Percentiles rank a stretch among this genome's conserved stretches.
Conservation (phyloP, 1,284 basidiomycete species). For the Fistulina hepatica region DNA sequence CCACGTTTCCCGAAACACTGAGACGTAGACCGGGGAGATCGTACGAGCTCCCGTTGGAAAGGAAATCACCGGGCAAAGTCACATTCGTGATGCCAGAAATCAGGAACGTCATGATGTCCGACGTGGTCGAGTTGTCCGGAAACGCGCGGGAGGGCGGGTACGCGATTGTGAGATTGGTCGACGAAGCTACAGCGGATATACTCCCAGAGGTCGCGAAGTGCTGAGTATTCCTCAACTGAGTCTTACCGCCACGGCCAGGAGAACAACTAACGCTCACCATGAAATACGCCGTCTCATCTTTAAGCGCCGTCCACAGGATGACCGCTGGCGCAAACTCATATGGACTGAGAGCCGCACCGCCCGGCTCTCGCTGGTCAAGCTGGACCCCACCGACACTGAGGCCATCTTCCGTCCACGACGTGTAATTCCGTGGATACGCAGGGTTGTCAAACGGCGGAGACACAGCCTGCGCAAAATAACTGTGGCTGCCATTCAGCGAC, state of each 20-base stretch:
- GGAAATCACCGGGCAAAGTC: conserved; percentile 14
- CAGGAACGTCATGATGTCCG: conserved; percentile 19
- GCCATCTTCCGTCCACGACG: conserved; percentile 19
- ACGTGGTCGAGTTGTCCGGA: conserved; percentile 12
- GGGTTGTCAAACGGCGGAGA: conserved; percentile 22
- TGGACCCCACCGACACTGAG: conserved; percentile 22
- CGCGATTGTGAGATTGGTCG: conserved; percentile 17
- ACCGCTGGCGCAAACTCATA: conserved; percentile 17
- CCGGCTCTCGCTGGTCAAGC: conserved; percentile 19
- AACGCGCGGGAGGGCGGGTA: conserved; percentile 21
- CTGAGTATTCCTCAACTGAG: conserved; percentile 10
- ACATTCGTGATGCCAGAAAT: conserved; percentile 16
- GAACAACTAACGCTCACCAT: conserved; percentile 5
- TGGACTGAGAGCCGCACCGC: conserved; percentile 20
- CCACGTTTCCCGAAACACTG: conserved; percentile 17
- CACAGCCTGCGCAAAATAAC: conserved; percentile 18
- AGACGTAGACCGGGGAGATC: conserved; percentile 19
- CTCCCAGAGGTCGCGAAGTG: conserved; percentile 20
- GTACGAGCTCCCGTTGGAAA: conserved; percentile 14
- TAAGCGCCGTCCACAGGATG: conserved; percentile 19
- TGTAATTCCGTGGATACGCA: conserved; percentile 21
- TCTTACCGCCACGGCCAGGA: background rate
- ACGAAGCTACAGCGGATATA: conserved; percentile 18
- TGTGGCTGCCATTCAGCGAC: conserved; percentile 9
- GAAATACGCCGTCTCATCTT: conserved; percentile 15